Evolutionary conservation across 2,329 filamentous ascomycete genomes (phyloP), one percentile per base, ranked within the genome.

Genomic region (Colletotrichum shisoi): DNA sequence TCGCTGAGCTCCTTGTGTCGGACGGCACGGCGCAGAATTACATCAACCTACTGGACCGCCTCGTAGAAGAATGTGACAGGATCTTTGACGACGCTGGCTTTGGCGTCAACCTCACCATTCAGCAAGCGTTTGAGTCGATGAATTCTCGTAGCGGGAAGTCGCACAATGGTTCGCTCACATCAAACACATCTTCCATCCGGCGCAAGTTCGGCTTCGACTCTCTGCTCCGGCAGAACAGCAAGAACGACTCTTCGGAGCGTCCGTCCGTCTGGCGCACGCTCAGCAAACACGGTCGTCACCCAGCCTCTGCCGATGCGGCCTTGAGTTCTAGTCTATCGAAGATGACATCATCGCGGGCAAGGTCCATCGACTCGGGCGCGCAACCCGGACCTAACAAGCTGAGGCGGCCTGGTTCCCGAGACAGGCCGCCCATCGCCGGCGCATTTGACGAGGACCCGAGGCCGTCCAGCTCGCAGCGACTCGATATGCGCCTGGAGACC

Each of bases 61-160:
- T 97, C 24, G 93, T 97, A 0, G 92, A 96, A 70, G 94, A 97
- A 74, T 93, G 91, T 69, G 92, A 96, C 63, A 87, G 88, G 37
- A 89, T 97, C n/a, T 97, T 97, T 72, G 91, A 93, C 59, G 88
- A 91, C 37, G 73, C 73, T 27, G 74, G 76, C 34, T 76, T 80
- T 49, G 75, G 76, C 45, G 34, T 68, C 8, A 45, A 68, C 8
- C 40, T 68, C 19, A 68, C 62, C 6, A 63, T 66, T 63, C 76
- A 82, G 58, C 76, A 82, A 59, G 76, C 81, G 6, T 87, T 85
- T 67, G 89, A 90, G 56, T 87, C 87, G 1, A 79, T 87, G 67
- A 87, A 83, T 68, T 87, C 86, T 27, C 84, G 84, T 61, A 85
- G 87, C 57, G 78, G 82, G 53, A 89, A 88, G 70, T 85, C 87